Evolutionary conservation across 1,139 yeast genomes (phyloP), one percentile per base, ranked within the genome.

Genomic region (Pichia sp.): DNA sequence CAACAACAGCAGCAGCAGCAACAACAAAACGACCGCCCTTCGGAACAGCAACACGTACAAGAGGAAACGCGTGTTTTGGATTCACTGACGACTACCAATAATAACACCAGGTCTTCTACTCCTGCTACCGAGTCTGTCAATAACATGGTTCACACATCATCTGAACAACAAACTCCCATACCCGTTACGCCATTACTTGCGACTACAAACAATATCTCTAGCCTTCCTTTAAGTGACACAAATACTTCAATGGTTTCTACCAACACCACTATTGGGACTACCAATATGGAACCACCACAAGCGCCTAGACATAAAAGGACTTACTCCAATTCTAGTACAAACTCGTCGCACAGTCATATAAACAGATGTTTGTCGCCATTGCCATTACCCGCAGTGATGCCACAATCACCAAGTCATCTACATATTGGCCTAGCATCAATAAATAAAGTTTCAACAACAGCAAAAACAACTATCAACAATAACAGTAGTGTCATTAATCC

Each of bases 301-400:
- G 55, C 61, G 2, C 57, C 64, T 16, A 51, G 54, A 26, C 64
- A 59, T 40, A 63, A 61, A 42, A 52, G 64, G 38, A 55, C 61
- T 8, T 49, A 54, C 27, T 60, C 64, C 0, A 58, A 59, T 16
- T 60, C 65, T 1, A 60, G 64, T 10, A 51, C 61, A 3, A 55
- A 60, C 10, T 61, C 65, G 4, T 49, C 57, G 4, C 57, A 50
- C 38, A 53, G 56, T 5, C 50, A 54, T 37, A 44, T 49, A 10
- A 51, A 53, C 3, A 45, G 61, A 45, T 52, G 56, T 31, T 44
- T 55, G 4, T 55, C 62, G 2, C 60, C 61, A n/a, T 42, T 52
- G 7, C 59, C 59, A 5, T 44, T 57, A 31, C 60, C 60, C 0
- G 61, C 60, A 1, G 58, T 57, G 5, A 56, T 47, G 53, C 52